Conservation (phyloP, 768 basidiomycete species). For the Thelephora aurantiotincta region DNA sequence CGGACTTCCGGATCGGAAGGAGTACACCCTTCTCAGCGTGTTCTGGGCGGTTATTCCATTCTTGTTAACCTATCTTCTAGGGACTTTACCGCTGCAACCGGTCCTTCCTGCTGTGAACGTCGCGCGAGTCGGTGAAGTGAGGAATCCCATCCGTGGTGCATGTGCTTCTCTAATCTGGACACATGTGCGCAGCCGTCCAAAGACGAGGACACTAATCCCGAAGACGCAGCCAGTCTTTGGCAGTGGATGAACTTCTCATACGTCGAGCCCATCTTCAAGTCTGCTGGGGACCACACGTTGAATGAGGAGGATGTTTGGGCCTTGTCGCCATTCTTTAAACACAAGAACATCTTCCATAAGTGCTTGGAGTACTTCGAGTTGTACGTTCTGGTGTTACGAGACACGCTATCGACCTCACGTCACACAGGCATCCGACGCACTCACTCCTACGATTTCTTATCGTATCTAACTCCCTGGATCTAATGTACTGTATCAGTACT, state of each 20-base stretch:
- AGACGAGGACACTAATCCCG: slow-evolving; percentile 36
- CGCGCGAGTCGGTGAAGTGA: slow-evolving; percentile 33
- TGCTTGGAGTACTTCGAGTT: slow-evolving; percentile 34
- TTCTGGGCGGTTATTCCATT: slow-evolving; percentile 21
- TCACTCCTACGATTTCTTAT: slow-evolving; percentile 49
- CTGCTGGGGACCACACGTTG: slow-evolving; percentile 34
- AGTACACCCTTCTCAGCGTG: slow-evolving; percentile 13
- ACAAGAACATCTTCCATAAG: slow-evolving; percentile 54
- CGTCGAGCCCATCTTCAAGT: slow-evolving; percentile 42
- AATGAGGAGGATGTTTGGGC: slow-evolving; percentile 40
- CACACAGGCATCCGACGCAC: slow-evolving; percentile 22
- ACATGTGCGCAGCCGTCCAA: slow-evolving; percentile 30
- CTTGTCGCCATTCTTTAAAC: slow-evolving; percentile 52
- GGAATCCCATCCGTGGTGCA: slow-evolving; percentile 7
- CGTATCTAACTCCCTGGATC: slow-evolving; percentile 52
- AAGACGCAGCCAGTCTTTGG: slow-evolving; percentile 52
- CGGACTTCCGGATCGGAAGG: slow-evolving; percentile 6
- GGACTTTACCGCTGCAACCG: slow-evolving; percentile 39
- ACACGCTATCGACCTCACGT: neutral
- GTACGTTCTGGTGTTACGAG: slow-evolving; percentile 15
- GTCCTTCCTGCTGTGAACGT: slow-evolving; percentile 32
- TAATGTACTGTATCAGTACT: slow-evolving; percentile 20
- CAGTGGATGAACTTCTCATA: slow-evolving; percentile 53
- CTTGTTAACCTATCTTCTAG: slow-evolving; percentile 33
- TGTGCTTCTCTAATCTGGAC: slow-evolving; percentile 2